A percentile compares a stretch with the other conserved stretches of the same genome.
These are phyloP conservation scores for Garcileccinum viscosum DNA, from an alignment of 1,284 basidiomycete species.

Conservation along the genomic window DNA sequence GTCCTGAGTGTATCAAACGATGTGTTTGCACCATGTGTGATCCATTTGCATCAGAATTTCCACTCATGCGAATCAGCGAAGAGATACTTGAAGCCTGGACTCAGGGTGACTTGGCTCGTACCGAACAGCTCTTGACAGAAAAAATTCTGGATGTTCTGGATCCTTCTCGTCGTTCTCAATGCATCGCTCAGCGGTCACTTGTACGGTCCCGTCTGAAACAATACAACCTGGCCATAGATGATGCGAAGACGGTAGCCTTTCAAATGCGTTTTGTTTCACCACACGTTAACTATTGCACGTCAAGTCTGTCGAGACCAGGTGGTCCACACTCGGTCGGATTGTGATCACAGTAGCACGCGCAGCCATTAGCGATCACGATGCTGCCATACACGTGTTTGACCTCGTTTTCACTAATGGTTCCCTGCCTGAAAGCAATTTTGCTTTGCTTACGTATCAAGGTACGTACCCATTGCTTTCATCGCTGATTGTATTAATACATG, in stretches of 20 bases:
- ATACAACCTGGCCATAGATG: too few species aligned
- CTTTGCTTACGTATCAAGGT: not conserved
- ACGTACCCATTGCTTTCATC: not conserved
- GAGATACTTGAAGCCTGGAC: not conserved
- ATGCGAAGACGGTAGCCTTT: not conserved
- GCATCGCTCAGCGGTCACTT: not conserved
- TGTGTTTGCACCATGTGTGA: not conserved
- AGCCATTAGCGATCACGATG: not conserved
- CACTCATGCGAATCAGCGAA: not conserved
- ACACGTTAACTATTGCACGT: not conserved
- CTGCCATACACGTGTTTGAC: not conserved
- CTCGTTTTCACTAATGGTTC: not conserved
- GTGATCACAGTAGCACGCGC: not conserved
- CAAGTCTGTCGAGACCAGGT: not conserved
- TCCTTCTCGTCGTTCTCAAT: not conserved
- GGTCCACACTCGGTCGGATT: not conserved
- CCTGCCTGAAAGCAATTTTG: not conserved
- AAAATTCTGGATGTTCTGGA: not conserved
- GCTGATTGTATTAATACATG: not conserved
- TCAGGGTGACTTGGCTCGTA: not conserved
- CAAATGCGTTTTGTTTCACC: not conserved
- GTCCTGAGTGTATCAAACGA: not conserved
- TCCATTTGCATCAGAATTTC: not conserved
- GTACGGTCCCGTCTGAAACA: too few species aligned
- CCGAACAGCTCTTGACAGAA: not conserved